A percentile compares a stretch with the other conserved stretches of the same genome.
These are phyloP conservation scores for Amylostereum areolatum DNA, from an alignment of 1,284 basidiomycete genomes.

Conservation along the genomic window DNA sequence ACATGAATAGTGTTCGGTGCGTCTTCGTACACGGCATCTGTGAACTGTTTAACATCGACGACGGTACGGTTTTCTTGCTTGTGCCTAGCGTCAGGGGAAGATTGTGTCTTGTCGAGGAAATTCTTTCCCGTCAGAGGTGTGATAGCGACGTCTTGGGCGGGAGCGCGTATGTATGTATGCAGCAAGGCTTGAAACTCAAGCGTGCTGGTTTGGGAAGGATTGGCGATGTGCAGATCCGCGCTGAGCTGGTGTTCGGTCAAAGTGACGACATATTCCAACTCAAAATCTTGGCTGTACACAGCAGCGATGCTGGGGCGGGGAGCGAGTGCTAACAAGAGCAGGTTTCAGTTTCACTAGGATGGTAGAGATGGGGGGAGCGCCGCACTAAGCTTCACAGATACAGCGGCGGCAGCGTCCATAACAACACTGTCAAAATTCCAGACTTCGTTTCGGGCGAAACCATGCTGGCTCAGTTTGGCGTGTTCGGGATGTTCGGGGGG, in stretches of 20 bases:
- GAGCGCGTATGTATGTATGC: conserved; percentile 81
- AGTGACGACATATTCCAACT: conserved; percentile 74
- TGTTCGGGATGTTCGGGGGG: conserved; percentile 71
- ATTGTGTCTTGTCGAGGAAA: conserved; percentile 77
- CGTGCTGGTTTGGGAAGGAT: conserved; percentile 38
- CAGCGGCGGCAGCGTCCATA: conserved; percentile 63
- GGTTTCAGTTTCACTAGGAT: not conserved
- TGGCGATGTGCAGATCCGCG: conserved; percentile 76
- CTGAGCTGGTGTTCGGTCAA: conserved; percentile 68
- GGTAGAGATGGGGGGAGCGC: conserved; percentile 6
- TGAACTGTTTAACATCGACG: conserved; percentile 60
- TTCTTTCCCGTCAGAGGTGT: conserved; percentile 51
- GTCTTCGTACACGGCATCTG: conserved; percentile 73
- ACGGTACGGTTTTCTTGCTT: conserved; percentile 57
- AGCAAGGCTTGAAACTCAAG: conserved; percentile 85
- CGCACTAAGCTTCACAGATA: conserved; percentile 71
- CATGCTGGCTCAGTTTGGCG: conserved; percentile 71
- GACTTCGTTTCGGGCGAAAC: conserved; percentile 70
- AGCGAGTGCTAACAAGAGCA: conserved; percentile 42
- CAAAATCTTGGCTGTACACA: conserved; percentile 58
- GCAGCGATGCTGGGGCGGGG: conserved; percentile 53
- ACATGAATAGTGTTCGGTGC: conserved; percentile 52
- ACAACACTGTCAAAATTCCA: conserved; percentile 68
- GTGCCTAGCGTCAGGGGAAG: conserved; percentile 40
- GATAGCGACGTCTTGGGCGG: conserved; percentile 50